Evolutionary conservation across 225 moss, liverwort and hornwort species (phyloP), one percentile per base, ranked within the genome.

Genomic region (Neckera pumila): DNA sequence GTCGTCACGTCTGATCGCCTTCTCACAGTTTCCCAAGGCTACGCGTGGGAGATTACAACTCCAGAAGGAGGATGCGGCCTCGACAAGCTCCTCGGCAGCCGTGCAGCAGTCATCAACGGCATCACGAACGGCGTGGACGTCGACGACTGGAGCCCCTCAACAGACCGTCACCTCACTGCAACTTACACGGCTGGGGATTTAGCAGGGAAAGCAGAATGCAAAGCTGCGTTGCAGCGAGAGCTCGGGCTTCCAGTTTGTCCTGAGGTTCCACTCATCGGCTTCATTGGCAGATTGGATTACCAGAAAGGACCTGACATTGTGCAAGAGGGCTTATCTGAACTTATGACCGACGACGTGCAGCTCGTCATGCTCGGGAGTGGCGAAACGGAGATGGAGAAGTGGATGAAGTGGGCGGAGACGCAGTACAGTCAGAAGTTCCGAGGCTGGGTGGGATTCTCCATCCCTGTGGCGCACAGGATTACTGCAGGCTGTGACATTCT

Each of bases 11-110:
- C 93, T 25, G 98, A 99, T 60, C 96, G 98, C n/a, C 96, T 99
- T 34, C 89, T 99, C 64, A 99, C 98, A 4, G 98, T 99, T 45
- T 94, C 94, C 89, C 95, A 97, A 85, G 98, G 97, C 59, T 99
- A 99, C 85, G 98, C 98, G 8, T 99, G 98, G 98, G 98, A 99
- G 90, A 97, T 99, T 36, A 99, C 98, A 47, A 99, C 98, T 2
- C 92, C 94, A 7, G 98, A 99, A 86, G 98, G 98, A 79, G 98
- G 98, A 43, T 96, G 95, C 84, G 98, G 98, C 14, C 94, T 99
- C 34, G 97, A 99, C 88, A 96, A 87, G 86, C 95, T 99, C 17
- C 92, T 99, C 23, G 92, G 87, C 23, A 96, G 97, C 88, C 94
- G 98, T 60, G 92, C 83, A 45, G 92, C 98, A 14, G 97, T 99